A percentile compares a stretch with the other conserved stretches of the same genome.
Conservation (phyloP, 164 flowering plant species). For the Kingdonia uniflora region DNA sequence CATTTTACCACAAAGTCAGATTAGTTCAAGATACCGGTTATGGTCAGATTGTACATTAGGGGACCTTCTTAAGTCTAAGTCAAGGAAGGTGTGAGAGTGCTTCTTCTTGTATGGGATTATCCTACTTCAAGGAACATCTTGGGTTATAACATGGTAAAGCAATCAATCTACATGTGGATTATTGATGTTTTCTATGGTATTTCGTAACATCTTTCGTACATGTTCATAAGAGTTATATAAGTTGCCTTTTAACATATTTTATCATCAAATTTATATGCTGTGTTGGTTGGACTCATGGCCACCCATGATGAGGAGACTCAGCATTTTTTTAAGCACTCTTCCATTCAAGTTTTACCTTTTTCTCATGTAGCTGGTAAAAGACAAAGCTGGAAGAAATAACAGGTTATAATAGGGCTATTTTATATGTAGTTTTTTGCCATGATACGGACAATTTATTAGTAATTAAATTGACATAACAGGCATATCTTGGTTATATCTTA, state of each 20-base stretch:
- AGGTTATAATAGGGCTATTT: conserved; percentile 30
- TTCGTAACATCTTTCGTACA: neutral
- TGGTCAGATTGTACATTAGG: conserved; percentile 50
- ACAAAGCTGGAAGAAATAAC: conserved; percentile 80
- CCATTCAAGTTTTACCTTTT: conserved; percentile 86
- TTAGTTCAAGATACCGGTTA: conserved; percentile 48
- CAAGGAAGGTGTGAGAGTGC: conserved; percentile 93
- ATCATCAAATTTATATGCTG: neutral
- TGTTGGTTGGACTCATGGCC: conserved; percentile 84
- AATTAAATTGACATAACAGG: no score
- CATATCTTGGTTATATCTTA: no score
- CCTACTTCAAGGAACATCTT: conserved; percentile 85
- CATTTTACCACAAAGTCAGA: conserved; percentile 81
- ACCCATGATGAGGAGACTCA: conserved; percentile 99
- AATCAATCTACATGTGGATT: neutral
- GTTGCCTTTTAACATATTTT: neutral
- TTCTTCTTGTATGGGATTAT: conserved; percentile 96
- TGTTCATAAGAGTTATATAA: neutral
- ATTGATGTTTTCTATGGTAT: neutral
- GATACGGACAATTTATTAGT: no score
- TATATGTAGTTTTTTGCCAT: no score
- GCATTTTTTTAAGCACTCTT: conserved; percentile 84
- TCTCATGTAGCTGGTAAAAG: conserved; percentile 82
- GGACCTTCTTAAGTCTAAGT: conserved; percentile 74
- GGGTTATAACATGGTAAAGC: conserved; percentile 63